phyloP scores from a whole-genome alignment of 2,329 filamentous ascomycete genomes.

The Rhinocladiella mackenziei region DNA sequence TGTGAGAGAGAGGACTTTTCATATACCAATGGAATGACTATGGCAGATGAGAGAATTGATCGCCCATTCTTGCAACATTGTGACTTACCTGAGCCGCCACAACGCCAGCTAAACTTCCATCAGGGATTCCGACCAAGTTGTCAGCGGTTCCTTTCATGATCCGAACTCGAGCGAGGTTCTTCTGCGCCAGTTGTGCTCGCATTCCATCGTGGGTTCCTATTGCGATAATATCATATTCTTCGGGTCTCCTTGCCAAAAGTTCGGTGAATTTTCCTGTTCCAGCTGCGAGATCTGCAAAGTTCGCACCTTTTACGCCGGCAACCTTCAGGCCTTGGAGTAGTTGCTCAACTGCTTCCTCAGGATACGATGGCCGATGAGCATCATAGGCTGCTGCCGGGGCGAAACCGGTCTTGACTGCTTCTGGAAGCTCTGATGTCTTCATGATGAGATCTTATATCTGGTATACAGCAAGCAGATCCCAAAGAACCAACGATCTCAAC shows the following conservation, averaged over 20 bases:
- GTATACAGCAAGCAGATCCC: too few relatives aligned
- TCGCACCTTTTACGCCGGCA: slow-evolving; percentile 44
- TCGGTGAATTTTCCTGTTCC: slow-evolving; percentile 70
- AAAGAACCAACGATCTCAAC: too few relatives aligned
- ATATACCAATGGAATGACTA: slow-evolving; percentile 52
- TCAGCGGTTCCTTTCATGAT: slow-evolving; percentile 58
- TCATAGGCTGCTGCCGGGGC: slow-evolving; percentile 63
- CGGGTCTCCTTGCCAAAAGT: slow-evolving; percentile 54
- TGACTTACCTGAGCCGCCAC: slow-evolving; percentile 63
- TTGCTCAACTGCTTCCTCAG: slow-evolving; percentile 52
- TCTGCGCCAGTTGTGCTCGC: slow-evolving; percentile 57
- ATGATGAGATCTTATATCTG: too few relatives aligned
- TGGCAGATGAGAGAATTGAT: slow-evolving; percentile 4
- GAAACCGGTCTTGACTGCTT: slow-evolving; percentile 53
- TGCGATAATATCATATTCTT: slow-evolving; percentile 58
- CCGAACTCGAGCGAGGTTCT: slow-evolving; percentile 53
- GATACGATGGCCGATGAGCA: slow-evolving; percentile 64
- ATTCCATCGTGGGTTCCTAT: slow-evolving; percentile 65
- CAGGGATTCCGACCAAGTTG: slow-evolving; percentile 47
- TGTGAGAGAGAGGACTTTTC: slow-evolving; percentile 4
- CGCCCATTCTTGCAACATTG: not conserved
- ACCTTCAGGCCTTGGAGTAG: slow-evolving; percentile 58
- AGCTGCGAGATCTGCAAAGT: slow-evolving; percentile 55
- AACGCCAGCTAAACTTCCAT: slow-evolving; percentile 60
- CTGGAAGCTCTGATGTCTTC: slow-evolving; percentile 9